Evolutionary conservation across 345 rosid genomes (phyloP), one percentile per base, ranked within the genome.

Genomic region (Turnera subulata): DNA sequence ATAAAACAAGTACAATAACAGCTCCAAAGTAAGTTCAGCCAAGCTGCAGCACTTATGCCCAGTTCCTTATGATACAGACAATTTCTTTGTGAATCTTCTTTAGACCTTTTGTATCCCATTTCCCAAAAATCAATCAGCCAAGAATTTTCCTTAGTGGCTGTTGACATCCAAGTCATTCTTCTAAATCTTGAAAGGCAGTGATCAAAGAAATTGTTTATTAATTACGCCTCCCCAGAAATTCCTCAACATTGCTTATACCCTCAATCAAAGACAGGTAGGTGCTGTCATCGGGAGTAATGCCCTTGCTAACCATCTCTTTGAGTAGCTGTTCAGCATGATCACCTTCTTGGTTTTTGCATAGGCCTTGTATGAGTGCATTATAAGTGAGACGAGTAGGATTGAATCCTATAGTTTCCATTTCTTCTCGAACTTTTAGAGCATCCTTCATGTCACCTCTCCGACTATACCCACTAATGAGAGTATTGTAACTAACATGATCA

Each of bases 381-480:
- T 93, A 89, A 11, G 96, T 93, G 58, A 82, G 85, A 60, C 59
- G 81, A 19, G 95, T 87, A 11, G 96, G 97, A 75, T 84, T 77
- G 69, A 87, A 93, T 39, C 96, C 97, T n/a, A 72, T 63, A 65
- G 75, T 79, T 76, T 81, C 17, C 99, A 93, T 93, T 81, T 89
- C 96, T 68, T 89, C 86, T n/a, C 81, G 73, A 59, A 84, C 86
- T 62, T 74, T 76, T 18, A 86, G 65, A 20, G 97, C 99, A 58
- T 81, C 90, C 66, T 82, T 80, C 66, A 80, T 72, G 62, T 93
- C 87, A 6, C 99, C 96, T 70, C 79, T 79, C 76, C 72, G 89
- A 59, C 96, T 82, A 61, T 93, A 82, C 20, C 91, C 97, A 65
- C 96, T 89, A 55, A 89, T 89, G 18, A 93, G 69, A 42, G 99